Percentiles rank a stretch among this genome's conserved stretches.
Conservation (phyloP, 2,329 filamentous ascomycete genomes). For the Penicillium sp. region DNA sequence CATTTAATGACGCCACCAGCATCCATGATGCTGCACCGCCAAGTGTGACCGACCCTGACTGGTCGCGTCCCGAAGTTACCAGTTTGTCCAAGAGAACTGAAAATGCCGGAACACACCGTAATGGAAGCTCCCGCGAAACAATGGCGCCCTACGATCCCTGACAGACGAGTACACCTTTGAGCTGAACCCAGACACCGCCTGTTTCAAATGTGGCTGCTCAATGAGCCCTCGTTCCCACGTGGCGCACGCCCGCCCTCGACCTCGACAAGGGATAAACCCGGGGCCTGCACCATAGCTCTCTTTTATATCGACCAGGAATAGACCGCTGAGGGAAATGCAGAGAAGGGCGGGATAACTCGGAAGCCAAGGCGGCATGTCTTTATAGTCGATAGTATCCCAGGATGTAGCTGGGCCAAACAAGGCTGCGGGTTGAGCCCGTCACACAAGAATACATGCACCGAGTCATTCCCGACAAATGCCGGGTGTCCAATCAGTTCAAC, state of each 20-base stretch:
- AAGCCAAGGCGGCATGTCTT: not conserved
- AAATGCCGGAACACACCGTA: conserved; percentile 9
- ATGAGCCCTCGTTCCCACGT: conserved; percentile 16
- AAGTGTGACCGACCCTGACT: not conserved
- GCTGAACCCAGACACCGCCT: conserved; percentile 12
- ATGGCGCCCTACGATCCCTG: conserved; percentile 3
- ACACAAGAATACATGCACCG: not conserved
- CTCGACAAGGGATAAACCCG: conserved; percentile 1
- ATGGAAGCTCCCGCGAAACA: conserved; percentile 1
- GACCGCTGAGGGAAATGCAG: not conserved
- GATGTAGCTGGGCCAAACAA: not conserved
- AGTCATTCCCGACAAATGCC: not conserved
- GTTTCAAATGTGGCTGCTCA: conserved; percentile 10
- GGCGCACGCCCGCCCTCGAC: conserved; percentile 6
- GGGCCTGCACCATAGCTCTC: conserved; percentile 5
- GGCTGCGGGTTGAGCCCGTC: not conserved
- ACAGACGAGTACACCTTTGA: not conserved
- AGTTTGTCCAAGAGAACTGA: not conserved
- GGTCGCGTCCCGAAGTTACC: not conserved
- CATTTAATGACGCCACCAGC: not conserved
- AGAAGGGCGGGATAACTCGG: conserved; percentile 2
- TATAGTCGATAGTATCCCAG: not conserved
- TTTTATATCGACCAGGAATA: conserved; percentile 3
- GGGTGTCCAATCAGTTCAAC: not conserved
- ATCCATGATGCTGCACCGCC: not conserved